These are phyloP conservation scores for Botrytis tulipae DNA, from an alignment of 2,329 filamentous ascomycete genomes.

Conservation along the genomic window DNA sequence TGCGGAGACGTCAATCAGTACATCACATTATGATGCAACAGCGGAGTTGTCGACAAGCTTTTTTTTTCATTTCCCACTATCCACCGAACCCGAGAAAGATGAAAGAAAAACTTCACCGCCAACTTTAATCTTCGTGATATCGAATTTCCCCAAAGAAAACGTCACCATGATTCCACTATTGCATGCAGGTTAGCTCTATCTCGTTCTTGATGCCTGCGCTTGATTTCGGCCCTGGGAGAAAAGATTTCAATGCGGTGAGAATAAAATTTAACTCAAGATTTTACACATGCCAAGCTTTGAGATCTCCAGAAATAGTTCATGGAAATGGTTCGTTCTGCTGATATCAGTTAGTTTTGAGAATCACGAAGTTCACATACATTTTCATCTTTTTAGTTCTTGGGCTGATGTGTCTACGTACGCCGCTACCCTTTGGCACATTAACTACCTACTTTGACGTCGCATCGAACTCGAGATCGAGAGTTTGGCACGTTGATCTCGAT, in stretches of 20 bases:
- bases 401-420: not conserved
- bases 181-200: not conserved
- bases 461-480: not conserved
- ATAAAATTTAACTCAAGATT: not conserved
- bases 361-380: not conserved
- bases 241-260: conserved; percentile 6
- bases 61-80: conserved; percentile 7
- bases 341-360: not conserved
- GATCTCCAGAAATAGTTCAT: conserved; percentile 1
- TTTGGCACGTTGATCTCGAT: not conserved
- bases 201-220: not conserved
- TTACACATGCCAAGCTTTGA: not conserved
- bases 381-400: not conserved
- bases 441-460: not conserved
- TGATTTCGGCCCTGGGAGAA: conserved; percentile 6
- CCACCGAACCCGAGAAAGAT: not conserved
- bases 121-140: not conserved
- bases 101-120: not conserved
- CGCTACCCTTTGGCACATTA: conserved; percentile 3
- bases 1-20: conserved; percentile 7
- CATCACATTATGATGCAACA: conserved; percentile 15
- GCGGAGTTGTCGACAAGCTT: not conserved
- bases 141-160: conserved; percentile 8
- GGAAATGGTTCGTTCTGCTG: not conserved
- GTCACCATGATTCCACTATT: conserved; percentile 6